phyloP scores from a whole-genome alignment of 2,329 filamentous ascomycete genomes.

The Fusarium sp. region DNA sequence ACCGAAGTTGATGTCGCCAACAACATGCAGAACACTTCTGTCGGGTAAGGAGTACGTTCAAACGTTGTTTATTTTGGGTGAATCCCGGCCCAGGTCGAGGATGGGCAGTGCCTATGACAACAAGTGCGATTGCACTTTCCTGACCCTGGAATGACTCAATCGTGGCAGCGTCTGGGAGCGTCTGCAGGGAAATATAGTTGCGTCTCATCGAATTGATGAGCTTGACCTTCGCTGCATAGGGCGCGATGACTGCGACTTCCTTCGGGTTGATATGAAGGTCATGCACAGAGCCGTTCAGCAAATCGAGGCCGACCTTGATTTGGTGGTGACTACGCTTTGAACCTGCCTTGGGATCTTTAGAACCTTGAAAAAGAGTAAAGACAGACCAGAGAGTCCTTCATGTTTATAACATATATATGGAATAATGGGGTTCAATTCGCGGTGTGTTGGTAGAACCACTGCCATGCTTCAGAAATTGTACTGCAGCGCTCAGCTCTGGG shows the following conservation, averaged over 20 bases:
- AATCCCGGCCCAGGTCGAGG: neutral
- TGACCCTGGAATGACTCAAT: neutral
- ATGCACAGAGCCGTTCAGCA: neutral
- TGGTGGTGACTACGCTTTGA: neutral
- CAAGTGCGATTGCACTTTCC: neutral
- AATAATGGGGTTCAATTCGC: neutral
- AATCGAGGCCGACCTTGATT: neutral
- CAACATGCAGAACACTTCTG: neutral
- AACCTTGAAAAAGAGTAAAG: neutral
- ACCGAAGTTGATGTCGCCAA: neutral
- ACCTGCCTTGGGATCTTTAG: neutral
- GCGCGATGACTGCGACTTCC: neutral
- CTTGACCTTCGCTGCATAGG: neutral
- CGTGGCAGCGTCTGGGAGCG: neutral
- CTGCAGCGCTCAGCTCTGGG: neutral
- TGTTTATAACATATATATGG: neutral
- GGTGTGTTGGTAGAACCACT: neutral
- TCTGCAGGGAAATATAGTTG: neutral
- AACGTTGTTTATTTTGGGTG: neutral
- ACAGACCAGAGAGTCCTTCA: neutral
- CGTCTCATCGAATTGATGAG: neutral
- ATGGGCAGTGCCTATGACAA: neutral
- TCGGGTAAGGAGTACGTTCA: neutral
- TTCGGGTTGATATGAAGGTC: neutral
- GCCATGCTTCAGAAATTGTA: neutral